Conservation (phyloP, 805 yeast genomes). For the Metschnikowia koreensis region DNA sequence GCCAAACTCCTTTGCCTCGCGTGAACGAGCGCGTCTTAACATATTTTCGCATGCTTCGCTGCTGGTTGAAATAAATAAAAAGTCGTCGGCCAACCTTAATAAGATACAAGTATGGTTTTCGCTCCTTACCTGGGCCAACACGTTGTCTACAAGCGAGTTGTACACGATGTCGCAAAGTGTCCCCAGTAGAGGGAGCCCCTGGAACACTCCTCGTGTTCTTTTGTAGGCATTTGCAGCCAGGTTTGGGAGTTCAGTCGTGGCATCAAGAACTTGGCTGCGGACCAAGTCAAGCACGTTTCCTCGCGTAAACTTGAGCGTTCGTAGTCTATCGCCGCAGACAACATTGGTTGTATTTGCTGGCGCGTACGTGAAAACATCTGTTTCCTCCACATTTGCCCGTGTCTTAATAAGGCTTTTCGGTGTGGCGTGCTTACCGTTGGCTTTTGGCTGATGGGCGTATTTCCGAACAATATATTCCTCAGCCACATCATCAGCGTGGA, state of each 20-base stretch:
- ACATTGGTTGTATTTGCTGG: neutral
- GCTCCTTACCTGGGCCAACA: constrained; percentile 14
- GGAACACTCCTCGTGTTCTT: constrained; percentile 74
- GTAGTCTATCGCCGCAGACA: constrained; percentile 30
- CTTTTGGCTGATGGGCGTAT: neutral
- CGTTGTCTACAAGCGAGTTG: constrained; percentile 53
- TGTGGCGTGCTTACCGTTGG: neutral
- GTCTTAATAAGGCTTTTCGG: constrained; percentile 12
- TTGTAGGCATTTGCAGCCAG: constrained; percentile 31
- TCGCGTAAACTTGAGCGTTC: constrained; percentile 37
- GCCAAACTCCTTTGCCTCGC: constrained; percentile 28
- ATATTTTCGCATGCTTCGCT: constrained; percentile 21
- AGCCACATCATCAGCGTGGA: constrained; percentile 5
- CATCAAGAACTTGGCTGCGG: constrained; percentile 50
- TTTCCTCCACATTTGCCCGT: constrained; percentile 16
- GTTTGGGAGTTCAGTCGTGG: constrained; percentile 42
- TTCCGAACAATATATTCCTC: constrained; percentile 15
- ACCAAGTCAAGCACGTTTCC: constrained; percentile 47
- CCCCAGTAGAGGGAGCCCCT: constrained; percentile 78
- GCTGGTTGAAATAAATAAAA: constrained; percentile 60
- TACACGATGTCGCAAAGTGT: constrained; percentile 72
- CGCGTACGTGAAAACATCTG: constrained; percentile 12
- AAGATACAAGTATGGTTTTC: constrained; percentile 33
- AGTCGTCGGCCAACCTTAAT: constrained; percentile 81
- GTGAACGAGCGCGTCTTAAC: constrained; percentile 19